These are phyloP conservation scores for Spergularia bocconei DNA, from an alignment of 148 eudicot species.

Conservation along the genomic window DNA sequence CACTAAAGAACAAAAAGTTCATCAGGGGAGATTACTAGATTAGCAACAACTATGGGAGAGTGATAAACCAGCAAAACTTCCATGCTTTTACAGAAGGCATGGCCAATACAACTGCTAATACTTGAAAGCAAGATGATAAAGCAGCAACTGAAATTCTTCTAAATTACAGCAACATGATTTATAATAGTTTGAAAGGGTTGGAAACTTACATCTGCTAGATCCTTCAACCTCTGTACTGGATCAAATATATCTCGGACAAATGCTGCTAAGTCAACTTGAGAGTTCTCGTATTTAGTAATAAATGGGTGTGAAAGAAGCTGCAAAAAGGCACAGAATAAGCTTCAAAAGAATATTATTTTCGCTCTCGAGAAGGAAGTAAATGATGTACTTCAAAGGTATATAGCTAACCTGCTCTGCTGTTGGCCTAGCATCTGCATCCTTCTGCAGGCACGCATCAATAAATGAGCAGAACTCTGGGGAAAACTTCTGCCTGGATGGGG, in stretches of 20 bases:
- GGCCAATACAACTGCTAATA: not conserved
- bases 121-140: not conserved
- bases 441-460: constrained; percentile 78
- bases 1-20: no score
- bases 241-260: constrained; percentile 75
- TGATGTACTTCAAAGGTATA: constrained; percentile 5
- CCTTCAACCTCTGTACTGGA: constrained; percentile 87
- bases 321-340: constrained; percentile 21
- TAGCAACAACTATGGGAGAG: no score
- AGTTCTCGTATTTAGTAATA: constrained; percentile 58
- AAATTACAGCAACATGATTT: not conserved
- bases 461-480: constrained; percentile 90
- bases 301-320: constrained; percentile 95
- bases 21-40: no score
- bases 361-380: not conserved
- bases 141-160: not conserved
- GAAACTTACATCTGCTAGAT: constrained; percentile 81
- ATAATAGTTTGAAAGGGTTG: not conserved
- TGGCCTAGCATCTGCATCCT: constrained; percentile 80
- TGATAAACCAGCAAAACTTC: no score
- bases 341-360: not conserved
- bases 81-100: not conserved
- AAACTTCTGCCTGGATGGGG: constrained; percentile 59
- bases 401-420: constrained; percentile 81
- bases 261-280: constrained; percentile 63